A percentile compares a stretch with the other conserved stretches of the same genome.
Conservation (phyloP, 2,329 filamentous ascomycete species). For the Aspergillaceae sp. region DNA sequence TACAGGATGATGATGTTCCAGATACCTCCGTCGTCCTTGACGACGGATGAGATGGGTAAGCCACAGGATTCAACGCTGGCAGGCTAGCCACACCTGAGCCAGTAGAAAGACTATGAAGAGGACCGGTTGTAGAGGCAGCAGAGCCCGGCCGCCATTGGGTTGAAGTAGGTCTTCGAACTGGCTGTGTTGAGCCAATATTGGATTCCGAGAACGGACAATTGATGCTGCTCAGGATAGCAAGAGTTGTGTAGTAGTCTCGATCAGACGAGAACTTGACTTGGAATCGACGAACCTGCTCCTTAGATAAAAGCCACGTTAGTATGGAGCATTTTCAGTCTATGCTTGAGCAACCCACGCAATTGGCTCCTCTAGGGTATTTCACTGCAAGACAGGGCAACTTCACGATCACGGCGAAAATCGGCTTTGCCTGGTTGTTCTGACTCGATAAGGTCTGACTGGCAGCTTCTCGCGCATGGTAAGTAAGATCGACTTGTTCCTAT, state of each 20-base stretch:
- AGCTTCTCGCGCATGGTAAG: constrained; percentile 22
- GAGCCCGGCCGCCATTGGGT: constrained; percentile 18
- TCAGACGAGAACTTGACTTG: constrained; percentile 37
- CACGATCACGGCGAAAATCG: constrained; percentile 34
- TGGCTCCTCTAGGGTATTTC: constrained; percentile 29
- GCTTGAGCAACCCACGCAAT: constrained; percentile 21
- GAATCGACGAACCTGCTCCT: constrained; percentile 34
- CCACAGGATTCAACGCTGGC: constrained; percentile 5
- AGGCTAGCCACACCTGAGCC: neutral
- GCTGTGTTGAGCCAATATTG: constrained; percentile 15
- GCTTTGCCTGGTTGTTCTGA: constrained; percentile 16
- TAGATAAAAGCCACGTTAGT: neutral
- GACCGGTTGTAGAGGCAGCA: constrained; percentile 4
- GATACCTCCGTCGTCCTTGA: neutral
- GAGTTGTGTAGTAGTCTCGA: constrained; percentile 33
- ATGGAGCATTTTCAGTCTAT: constrained; percentile 20
- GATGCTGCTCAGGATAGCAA: constrained; percentile 34
- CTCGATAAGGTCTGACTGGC: constrained; percentile 8
- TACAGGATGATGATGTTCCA: constrained; percentile 1
- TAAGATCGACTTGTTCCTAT: constrained; percentile 37
- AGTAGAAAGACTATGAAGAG: constrained; percentile 1
- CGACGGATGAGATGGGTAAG: constrained; percentile 1
- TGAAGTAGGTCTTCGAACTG: constrained; percentile 14
- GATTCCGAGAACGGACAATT: constrained; percentile 38
- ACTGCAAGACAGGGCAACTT: constrained; percentile 39